Evolutionary conservation across 352 stramenopile genomes (phyloP).

Genomic region (Halophytophthora batemanensis): DNA sequence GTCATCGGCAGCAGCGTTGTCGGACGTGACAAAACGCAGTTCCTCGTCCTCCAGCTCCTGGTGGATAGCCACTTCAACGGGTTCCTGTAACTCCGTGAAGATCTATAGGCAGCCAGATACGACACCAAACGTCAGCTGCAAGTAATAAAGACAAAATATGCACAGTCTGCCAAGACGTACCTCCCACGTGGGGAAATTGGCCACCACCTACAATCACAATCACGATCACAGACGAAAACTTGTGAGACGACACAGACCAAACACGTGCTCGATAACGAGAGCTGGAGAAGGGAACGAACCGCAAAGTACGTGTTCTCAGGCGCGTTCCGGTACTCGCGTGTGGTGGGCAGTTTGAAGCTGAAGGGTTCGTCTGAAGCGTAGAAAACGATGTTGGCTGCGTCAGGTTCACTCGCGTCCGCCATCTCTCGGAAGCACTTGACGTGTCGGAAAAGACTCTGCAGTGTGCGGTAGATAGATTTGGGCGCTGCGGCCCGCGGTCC

Average conservation of each 20-base stretch:
- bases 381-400: slow-evolving; percentile 70
- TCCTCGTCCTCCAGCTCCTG: slow-evolving; percentile 51
- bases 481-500: slow-evolving; percentile 44
- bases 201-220: slow-evolving; percentile 34
- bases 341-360: slow-evolving; percentile 53
- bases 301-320: slow-evolving; percentile 50
- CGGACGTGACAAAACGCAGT: slow-evolving; percentile 37
- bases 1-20: too few species aligned
- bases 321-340: slow-evolving; percentile 49
- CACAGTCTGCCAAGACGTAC: slow-evolving; percentile 15
- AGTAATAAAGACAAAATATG: not conserved
- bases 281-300: slow-evolving; percentile 20
- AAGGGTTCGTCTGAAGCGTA: slow-evolving; percentile 71
- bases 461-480: slow-evolving; percentile 65
- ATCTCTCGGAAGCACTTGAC: slow-evolving; percentile 74
- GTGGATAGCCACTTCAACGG: slow-evolving; percentile 43
- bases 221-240: slow-evolving; percentile 1
- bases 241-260: not conserved
- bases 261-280: not conserved
- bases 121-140: not conserved
- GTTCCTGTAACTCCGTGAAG: slow-evolving; percentile 48
- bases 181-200: slow-evolving; percentile 65
- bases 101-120: slow-evolving; percentile 29
- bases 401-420: slow-evolving; percentile 26
- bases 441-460: slow-evolving; percentile 63